Percentiles rank a stretch among this genome's conserved stretches.
Evolutionary conservation across 176 grass and related monocot genomes (phyloP).

Genomic region (Elymus sibiricus): DNA sequence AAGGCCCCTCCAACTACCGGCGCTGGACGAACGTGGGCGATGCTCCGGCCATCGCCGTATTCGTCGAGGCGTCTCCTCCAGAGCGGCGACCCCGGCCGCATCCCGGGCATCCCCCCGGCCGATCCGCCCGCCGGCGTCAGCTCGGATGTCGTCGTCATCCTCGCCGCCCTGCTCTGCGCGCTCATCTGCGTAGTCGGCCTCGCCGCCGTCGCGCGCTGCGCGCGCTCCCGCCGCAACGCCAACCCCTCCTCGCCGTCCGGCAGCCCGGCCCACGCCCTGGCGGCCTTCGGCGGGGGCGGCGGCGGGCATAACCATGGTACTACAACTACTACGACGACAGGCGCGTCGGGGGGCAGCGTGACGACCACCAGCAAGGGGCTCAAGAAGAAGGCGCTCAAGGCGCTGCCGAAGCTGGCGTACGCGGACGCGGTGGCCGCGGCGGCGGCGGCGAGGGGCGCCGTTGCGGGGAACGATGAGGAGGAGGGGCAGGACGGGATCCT

Average conservation of each 20-base stretch:
- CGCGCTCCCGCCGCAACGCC: conserved; percentile 34
- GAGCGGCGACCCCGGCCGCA: conserved; percentile 13
- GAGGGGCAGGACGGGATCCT: conserved; percentile 27
- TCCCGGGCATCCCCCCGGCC: conserved; percentile 38
- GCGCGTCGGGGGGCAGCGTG: background rate
- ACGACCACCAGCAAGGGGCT: conserved; percentile 38
- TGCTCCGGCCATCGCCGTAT: conserved; percentile 33
- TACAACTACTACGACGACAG: background rate
- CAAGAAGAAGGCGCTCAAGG: conserved; percentile 63
- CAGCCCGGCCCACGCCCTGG: conserved; percentile 16
- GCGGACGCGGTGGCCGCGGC: conserved; percentile 47
- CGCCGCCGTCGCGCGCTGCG: conserved; percentile 48
- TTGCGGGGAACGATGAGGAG: conserved; percentile 12
- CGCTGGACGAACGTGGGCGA: conserved; percentile 20
- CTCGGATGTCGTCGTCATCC: conserved; percentile 59
- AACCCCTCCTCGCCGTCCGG: background rate
- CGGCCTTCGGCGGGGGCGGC: conserved; percentile 1
- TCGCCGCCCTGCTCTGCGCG: conserved; percentile 61
- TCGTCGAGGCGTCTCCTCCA: conserved; percentile 50
- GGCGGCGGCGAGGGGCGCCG: conserved; percentile 43
- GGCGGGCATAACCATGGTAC: background rate
- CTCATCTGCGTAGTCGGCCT: conserved; percentile 67
- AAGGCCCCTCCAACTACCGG: conserved; percentile 1
- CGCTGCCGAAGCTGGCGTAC: conserved; percentile 58
- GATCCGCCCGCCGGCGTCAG: conserved; percentile 39